These are phyloP conservation scores for Boletus coccyginus DNA, from an alignment of 768 basidiomycete genomes.

Conservation along the genomic window DNA sequence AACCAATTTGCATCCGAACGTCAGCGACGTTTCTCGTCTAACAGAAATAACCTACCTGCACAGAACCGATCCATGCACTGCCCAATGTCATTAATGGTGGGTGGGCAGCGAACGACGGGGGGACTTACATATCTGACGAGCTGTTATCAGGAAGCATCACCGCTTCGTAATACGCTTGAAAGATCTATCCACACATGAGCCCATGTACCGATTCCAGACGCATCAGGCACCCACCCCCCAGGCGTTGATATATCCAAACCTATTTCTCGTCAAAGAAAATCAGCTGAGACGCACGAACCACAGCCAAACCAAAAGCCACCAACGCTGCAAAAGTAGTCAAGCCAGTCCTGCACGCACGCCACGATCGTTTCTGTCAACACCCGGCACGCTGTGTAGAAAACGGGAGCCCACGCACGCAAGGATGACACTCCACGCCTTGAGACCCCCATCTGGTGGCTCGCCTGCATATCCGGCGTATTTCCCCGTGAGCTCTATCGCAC, in stretches of 20 bases:
- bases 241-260: conserved; percentile 69
- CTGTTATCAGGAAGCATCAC: conserved; percentile 45
- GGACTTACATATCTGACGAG: conserved; percentile 61
- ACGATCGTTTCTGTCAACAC: background rate
- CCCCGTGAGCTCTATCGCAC: background rate
- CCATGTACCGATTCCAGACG: background rate
- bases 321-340: conserved; percentile 41
- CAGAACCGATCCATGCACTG: conserved; percentile 80
- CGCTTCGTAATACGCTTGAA: conserved; percentile 70
- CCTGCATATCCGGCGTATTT: conserved; percentile 20
- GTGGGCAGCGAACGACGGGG: background rate
- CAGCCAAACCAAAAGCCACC: conserved; percentile 8
- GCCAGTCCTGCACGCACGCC: conserved; percentile 7
- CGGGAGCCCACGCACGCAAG: conserved; percentile 18
- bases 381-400: background rate
- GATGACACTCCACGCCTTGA: conserved; percentile 32
- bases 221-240: conserved; percentile 59
- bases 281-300: background rate
- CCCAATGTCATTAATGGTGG: background rate
- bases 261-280: conserved; percentile 14
- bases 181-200: conserved; percentile 42
- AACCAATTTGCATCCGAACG: background rate
- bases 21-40: background rate
- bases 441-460: conserved; percentile 29
- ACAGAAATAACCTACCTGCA: conserved; percentile 44